Evolutionary conservation across 176 grass and related monocot genomes (phyloP).

Genomic region (Cenchrus purpureus): DNA sequence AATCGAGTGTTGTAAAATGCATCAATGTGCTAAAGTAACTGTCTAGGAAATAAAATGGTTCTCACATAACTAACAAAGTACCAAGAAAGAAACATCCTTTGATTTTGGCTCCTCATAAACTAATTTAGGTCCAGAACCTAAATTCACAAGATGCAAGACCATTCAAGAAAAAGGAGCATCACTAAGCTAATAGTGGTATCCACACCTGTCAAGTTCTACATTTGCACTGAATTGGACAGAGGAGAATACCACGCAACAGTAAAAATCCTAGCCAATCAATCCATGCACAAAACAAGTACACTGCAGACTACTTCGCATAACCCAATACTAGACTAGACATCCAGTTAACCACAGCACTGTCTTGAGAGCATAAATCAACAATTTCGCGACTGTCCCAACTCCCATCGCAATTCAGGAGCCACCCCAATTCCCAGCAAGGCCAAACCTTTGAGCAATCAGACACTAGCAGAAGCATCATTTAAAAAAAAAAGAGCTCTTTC

Average conservation of each 20-base stretch:
- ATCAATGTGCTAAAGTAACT: background rate
- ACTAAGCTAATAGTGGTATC: too few relatives aligned
- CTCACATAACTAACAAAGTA: background rate
- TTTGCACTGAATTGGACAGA: background rate
- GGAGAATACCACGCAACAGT: background rate
- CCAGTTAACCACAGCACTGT: background rate
- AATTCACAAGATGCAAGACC: background rate
- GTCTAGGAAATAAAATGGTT: background rate
- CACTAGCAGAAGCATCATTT: background rate
- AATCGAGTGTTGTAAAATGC: background rate
- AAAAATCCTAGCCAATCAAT: background rate
- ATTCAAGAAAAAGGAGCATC: background rate
- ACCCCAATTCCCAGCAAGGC: background rate
- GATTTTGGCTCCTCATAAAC: background rate
- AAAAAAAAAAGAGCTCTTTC: background rate
- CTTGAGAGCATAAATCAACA: background rate
- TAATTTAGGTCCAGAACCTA: background rate
- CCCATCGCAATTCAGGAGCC: conserved; percentile 19
- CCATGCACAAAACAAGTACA: background rate
- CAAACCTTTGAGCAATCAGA: conserved; percentile 6
- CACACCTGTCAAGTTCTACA: background rate
- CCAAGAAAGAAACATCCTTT: background rate
- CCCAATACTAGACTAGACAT: background rate
- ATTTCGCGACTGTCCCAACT: background rate
- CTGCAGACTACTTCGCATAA: background rate